Percentiles rank a stretch among this genome's conserved stretches.
Conservation (phyloP, 106 monocot genomes). For the Posidonia australis region DNA sequence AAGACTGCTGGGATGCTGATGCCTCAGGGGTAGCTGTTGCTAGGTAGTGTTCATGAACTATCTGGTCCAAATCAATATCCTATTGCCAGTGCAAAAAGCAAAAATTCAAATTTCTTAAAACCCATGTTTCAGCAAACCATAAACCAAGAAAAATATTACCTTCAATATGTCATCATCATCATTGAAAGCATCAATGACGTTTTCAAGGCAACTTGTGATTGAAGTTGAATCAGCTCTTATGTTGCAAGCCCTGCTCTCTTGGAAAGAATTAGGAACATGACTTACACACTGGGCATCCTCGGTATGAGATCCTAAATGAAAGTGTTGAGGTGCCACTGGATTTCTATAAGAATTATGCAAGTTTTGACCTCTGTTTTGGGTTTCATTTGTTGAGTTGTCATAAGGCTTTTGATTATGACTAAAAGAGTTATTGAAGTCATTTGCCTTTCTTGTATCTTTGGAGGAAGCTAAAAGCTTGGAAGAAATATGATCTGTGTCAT, state of each 20-base stretch:
- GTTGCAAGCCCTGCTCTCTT: slow-evolving; percentile 3
- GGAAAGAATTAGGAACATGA: slow-evolving; percentile 13
- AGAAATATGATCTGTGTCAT: slow-evolving; percentile 4
- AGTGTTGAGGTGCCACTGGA: background rate
- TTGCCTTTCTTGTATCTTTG: background rate
- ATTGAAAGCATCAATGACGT: slow-evolving; percentile 40
- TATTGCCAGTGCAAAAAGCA: slow-evolving; percentile 5
- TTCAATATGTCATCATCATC: slow-evolving; percentile 58
- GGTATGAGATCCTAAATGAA: slow-evolving; percentile 2
- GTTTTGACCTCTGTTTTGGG: slow-evolving; percentile 2
- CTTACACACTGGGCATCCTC: background rate
- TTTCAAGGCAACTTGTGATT: slow-evolving; percentile 20
- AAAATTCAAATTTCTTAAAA: background rate
- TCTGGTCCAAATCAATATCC: slow-evolving; percentile 91
- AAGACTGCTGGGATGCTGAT: slow-evolving; percentile 27
- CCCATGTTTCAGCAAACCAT: background rate
- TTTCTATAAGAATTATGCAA: background rate
- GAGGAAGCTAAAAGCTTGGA: slow-evolving; percentile 11
- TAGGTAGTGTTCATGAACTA: slow-evolving; percentile 85
- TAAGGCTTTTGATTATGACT: background rate
- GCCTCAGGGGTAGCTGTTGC: slow-evolving; percentile 47
- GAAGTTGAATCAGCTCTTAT: slow-evolving; percentile 9
- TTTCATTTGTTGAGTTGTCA: slow-evolving; percentile 11
- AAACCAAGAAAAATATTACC: slow-evolving; percentile 16
- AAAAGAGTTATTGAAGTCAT: slow-evolving; percentile 6